These are phyloP conservation scores for Xylaria sp. DNA, from an alignment of 495 filamentous ascomycete genomes.

Conservation along the genomic window DNA sequence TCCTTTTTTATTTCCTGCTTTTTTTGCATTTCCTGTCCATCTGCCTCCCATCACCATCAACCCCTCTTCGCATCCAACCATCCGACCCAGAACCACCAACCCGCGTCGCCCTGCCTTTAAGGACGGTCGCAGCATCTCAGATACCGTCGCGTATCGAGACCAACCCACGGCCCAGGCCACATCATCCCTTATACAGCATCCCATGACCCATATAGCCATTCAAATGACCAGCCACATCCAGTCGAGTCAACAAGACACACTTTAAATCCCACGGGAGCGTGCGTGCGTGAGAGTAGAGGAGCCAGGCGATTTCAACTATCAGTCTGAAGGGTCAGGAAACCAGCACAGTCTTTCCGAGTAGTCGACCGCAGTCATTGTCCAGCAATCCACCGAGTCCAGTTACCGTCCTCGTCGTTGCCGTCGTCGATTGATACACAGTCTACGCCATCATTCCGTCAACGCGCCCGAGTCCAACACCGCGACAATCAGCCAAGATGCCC, in stretches of 20 bases:
- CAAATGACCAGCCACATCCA: constrained; percentile 63
- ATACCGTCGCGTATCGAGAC: constrained; percentile 51
- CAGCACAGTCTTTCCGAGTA: constrained; percentile 36
- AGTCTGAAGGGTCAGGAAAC: constrained; percentile 49
- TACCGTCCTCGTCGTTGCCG: constrained; percentile 33
- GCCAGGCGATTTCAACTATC: constrained; percentile 60
- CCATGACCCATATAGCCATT: constrained; percentile 61
- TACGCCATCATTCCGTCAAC: constrained; percentile 31
- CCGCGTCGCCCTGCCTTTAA: constrained; percentile 35
- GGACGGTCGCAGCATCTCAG: constrained; percentile 61
- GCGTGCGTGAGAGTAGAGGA: constrained; percentile 58
- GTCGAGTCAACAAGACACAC: constrained; percentile 61
- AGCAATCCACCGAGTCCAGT: constrained; percentile 14
- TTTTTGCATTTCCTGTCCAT: constrained; percentile 46
- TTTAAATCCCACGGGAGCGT: constrained; percentile 66
- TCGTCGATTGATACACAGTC: constrained; percentile 36
- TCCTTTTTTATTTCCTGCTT: constrained; percentile 45
- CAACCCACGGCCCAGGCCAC: constrained; percentile 41
- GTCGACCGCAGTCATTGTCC: constrained; percentile 40
- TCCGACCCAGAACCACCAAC: constrained; percentile 45
- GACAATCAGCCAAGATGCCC: constrained; percentile 63
- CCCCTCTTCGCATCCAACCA: constrained; percentile 51
- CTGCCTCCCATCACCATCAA: constrained; percentile 56
- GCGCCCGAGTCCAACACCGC: constrained; percentile 51
- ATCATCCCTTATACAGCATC: constrained; percentile 39